These are phyloP conservation scores for Thalia dealbata DNA, from an alignment of 176 grass and related monocot genomes.

Conservation along the genomic window DNA sequence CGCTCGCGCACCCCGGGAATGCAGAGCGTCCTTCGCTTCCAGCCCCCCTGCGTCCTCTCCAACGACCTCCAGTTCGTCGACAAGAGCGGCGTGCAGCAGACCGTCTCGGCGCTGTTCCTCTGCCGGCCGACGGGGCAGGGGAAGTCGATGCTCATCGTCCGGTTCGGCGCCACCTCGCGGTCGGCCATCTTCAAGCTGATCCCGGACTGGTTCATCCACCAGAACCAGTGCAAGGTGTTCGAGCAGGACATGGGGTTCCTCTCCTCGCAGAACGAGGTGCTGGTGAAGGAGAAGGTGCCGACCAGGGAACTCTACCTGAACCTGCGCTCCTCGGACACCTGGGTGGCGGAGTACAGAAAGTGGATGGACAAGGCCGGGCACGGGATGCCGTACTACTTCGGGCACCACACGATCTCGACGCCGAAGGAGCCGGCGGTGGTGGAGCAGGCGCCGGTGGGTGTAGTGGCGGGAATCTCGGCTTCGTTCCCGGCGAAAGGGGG, in stretches of 20 bases:
- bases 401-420: conserved; percentile 44
- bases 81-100: conserved; percentile 49
- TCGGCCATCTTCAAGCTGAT: conserved; percentile 31
- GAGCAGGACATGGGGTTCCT: conserved; percentile 99
- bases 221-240: conserved; percentile 78
- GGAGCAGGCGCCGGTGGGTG: conserved; percentile 64
- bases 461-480: conserved; percentile 53
- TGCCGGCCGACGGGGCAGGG: conserved; percentile 74
- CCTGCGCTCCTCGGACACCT: conserved; percentile 63
- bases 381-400: conserved; percentile 98
- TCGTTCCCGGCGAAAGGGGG: conserved; percentile 76
- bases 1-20: conserved; percentile 21
- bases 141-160: conserved; percentile 68
- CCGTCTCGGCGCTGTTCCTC: conserved; percentile 66
- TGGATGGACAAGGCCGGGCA: conserved; percentile 87
- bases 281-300: conserved; percentile 67
- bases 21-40: conserved; percentile 58
- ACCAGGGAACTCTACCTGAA: conserved; percentile 87
- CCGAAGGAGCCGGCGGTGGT: conserved; percentile 57
- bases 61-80: conserved; percentile 52
- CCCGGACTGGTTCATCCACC: conserved; percentile 63
- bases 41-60: conserved; percentile 62
- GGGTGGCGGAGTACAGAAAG: conserved; percentile 87
- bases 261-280: conserved; percentile 89
- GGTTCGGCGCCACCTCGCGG: conserved; percentile 38